These are phyloP conservation scores for Sphaerulina musiva DNA, from an alignment of 2,329 filamentous ascomycete genomes.

Conservation along the genomic window DNA sequence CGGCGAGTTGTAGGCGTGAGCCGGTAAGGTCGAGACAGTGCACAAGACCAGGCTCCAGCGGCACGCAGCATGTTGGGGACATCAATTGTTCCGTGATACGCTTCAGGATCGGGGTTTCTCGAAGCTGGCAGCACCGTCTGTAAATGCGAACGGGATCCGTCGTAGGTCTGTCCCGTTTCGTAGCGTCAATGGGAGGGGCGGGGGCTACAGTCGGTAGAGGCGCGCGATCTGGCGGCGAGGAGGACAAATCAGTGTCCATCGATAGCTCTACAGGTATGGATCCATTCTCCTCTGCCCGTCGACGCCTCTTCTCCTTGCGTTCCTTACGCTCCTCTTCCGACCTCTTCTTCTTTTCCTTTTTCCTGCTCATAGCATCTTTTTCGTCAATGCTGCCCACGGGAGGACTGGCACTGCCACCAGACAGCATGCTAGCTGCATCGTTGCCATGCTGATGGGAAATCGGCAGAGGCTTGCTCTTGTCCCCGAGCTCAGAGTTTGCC, in stretches of 20 bases:
- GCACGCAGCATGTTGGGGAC: slow-evolving; percentile 58
- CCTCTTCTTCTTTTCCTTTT: slow-evolving; percentile 93
- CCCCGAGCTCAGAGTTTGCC: slow-evolving; percentile 32
- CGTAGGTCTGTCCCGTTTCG: slow-evolving; percentile 64
- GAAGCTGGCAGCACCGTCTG: slow-evolving; percentile 83
- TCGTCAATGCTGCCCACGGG: slow-evolving; percentile 23
- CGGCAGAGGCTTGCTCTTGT: slow-evolving; percentile 28
- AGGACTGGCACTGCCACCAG: slow-evolving; percentile 18
- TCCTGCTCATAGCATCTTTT: slow-evolving; percentile 46
- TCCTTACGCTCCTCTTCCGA: slow-evolving; percentile 90
- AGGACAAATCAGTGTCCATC: slow-evolving; percentile 55
- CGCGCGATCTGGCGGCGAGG: slow-evolving; percentile 20
- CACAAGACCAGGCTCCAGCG: slow-evolving; percentile 65
- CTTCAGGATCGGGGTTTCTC: slow-evolving; percentile 87
- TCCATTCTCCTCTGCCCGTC: slow-evolving; percentile 80
- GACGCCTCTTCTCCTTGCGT: slow-evolving; percentile 79
- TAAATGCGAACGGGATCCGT: slow-evolving; percentile 92
- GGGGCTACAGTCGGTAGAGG: slow-evolving; percentile 29
- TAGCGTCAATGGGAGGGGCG: slow-evolving; percentile 35
- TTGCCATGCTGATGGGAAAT: slow-evolving; percentile 3
- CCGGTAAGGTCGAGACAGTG: slow-evolving; percentile 76
- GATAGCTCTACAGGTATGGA: slow-evolving; percentile 76
- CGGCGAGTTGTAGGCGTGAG: slow-evolving; percentile 74
- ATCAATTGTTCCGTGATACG: slow-evolving; percentile 84
- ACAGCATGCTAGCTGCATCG: background rate